Conservation (phyloP, 805 yeast species). For the Saccharomycopsis fodiens region DNA sequence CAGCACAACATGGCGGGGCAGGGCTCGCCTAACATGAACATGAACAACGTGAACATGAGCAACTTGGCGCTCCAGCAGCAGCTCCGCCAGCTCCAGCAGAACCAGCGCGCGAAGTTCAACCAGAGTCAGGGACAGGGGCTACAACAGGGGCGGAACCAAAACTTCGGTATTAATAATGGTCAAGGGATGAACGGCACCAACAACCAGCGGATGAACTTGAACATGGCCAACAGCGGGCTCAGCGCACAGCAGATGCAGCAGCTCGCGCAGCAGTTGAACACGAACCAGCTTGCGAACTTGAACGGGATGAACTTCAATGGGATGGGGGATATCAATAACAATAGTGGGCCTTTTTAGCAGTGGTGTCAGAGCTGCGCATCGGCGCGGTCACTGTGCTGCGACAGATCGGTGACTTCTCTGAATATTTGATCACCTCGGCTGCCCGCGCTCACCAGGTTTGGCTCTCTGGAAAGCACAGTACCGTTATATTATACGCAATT, state of each 20-base stretch:
- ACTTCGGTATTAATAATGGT: background rate
- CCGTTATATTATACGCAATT: too few relatives aligned
- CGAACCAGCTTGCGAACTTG: constrained; percentile 7
- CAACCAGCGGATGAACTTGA: background rate
- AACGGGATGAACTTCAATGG: constrained; percentile 1
- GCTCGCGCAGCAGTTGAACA: constrained; percentile 10
- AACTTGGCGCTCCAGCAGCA: background rate
- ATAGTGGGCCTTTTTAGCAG: constrained; percentile 4
- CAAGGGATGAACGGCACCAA: constrained; percentile 3
- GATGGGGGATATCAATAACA: background rate
- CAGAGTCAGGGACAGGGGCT: background rate
- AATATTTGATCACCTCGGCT: too few relatives aligned
- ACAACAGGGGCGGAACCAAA: too few relatives aligned
- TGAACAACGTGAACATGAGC: background rate
- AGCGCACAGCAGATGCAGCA: constrained; percentile 11
- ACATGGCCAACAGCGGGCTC: constrained; percentile 9
- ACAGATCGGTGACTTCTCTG: too few relatives aligned
- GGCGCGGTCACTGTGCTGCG: too few relatives aligned
- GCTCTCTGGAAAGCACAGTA: too few relatives aligned
- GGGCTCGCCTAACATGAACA: background rate
- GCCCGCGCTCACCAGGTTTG: too few relatives aligned
- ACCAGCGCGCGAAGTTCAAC: background rate
- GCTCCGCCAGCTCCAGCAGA: background rate
- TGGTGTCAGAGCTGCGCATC: too few relatives aligned
- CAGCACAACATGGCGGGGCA: background rate